A percentile compares a stretch with the other conserved stretches of the same genome.
Evolutionary conservation across 768 basidiomycete genomes (phyloP).

Genomic region (Plicaturopsis crispa): DNA sequence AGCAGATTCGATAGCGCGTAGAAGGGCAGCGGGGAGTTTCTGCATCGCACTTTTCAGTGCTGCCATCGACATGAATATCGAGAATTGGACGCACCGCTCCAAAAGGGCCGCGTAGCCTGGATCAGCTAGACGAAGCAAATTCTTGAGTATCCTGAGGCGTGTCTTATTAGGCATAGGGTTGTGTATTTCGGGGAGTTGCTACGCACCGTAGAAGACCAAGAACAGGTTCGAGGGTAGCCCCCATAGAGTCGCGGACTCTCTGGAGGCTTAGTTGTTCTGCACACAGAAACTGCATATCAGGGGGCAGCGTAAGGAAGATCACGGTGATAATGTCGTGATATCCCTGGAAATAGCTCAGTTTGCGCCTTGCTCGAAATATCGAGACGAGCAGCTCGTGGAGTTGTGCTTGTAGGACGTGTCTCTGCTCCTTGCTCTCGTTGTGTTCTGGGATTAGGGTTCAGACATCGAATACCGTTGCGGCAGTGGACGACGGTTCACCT

Average conservation of each 20-base stretch:
- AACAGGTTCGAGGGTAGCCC: conserved; percentile 73
- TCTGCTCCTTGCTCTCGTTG: conserved; percentile 20
- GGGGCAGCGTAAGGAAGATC: conserved; percentile 65
- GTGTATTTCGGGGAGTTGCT: not conserved
- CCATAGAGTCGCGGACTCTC: conserved; percentile 85
- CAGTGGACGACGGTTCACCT: conserved; percentile 40
- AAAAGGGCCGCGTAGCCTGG: conserved; percentile 61
- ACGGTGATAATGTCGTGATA: conserved; percentile 92
- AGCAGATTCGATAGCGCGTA: conserved; percentile 86
- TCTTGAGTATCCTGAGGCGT: conserved; percentile 57
- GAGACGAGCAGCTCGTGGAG: conserved; percentile 69
- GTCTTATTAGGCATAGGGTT: not conserved
- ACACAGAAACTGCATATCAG: conserved; percentile 45
- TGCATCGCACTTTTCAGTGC: conserved; percentile 17
- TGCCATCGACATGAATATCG: not conserved
- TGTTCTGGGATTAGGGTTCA: conserved; percentile 1
- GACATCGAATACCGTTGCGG: not conserved
- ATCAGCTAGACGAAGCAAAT: conserved; percentile 66
- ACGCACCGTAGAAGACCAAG: conserved; percentile 68
- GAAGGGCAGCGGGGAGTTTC: conserved; percentile 76
- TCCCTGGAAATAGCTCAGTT: conserved; percentile 85
- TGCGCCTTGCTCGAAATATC: conserved; percentile 65
- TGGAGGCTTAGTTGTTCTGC: conserved; percentile 73
- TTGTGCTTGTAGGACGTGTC: conserved; percentile 52
- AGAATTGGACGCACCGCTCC: conserved; percentile 40